Evolutionary conservation across 2,329 filamentous ascomycete genomes (phyloP).

Genomic region (Ophiosphaerella herpotricha): DNA sequence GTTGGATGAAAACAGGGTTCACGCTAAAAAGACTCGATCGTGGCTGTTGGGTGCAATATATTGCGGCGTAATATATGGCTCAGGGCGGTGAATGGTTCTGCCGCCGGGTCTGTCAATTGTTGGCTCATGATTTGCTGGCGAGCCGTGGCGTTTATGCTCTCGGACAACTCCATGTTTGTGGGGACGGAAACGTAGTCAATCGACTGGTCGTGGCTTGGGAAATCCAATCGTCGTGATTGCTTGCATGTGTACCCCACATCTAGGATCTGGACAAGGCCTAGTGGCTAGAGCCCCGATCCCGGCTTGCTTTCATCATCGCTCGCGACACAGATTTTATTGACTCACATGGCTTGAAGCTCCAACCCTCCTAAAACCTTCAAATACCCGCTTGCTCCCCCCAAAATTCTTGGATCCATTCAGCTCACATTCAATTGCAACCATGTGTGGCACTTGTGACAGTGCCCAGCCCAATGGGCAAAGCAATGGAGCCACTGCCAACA

Average conservation of each 20-base stretch:
- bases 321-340: slow-evolving; percentile 43
- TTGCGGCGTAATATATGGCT: too few relatives aligned
- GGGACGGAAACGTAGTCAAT: not conserved
- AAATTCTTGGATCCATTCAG: slow-evolving; percentile 9
- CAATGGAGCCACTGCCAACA: slow-evolving; percentile 54
- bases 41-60: slow-evolving; percentile 6
- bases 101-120: too few relatives aligned
- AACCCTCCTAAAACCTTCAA: slow-evolving; percentile 27
- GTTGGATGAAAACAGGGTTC: too few relatives aligned
- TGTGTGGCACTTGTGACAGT: slow-evolving; percentile 53
- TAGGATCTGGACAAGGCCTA: slow-evolving; percentile 9
- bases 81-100: too few relatives aligned
- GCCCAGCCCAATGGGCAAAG: slow-evolving; percentile 44
- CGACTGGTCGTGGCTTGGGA: too few relatives aligned
- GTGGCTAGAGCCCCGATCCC: slow-evolving; percentile 26
- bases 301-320: slow-evolving; percentile 40
- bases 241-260: slow-evolving; percentile 7
- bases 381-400: slow-evolving; percentile 25
- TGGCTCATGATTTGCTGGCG: too few relatives aligned
- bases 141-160: not conserved
- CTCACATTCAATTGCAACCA: slow-evolving; percentile 30
- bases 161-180: slow-evolving; percentile 18
- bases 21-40: too few relatives aligned
- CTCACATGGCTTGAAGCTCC: slow-evolving; percentile 26
- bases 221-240: not conserved